Conservation (phyloP, 345 rosid genomes). For the Alliaria petiolata region DNA sequence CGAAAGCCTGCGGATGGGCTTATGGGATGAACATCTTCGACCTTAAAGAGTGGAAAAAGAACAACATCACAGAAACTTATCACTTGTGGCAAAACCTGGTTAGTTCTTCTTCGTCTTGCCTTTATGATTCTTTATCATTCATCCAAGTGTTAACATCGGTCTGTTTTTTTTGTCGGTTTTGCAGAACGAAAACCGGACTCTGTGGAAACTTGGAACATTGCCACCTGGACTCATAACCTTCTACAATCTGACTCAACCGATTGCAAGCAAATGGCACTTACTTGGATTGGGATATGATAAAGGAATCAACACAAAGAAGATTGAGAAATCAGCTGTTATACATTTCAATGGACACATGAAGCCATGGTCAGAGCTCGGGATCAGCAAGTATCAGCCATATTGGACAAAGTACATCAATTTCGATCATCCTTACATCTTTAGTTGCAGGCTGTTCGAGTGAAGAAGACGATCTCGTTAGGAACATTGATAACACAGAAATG, state of each 20-base stretch:
- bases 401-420: slow-evolving; percentile 46
- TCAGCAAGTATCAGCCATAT: slow-evolving; percentile 45
- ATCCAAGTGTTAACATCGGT: not conserved
- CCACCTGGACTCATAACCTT: slow-evolving; percentile 67
- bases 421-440: slow-evolving; percentile 31
- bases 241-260: slow-evolving; percentile 43
- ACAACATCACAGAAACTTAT: slow-evolving; percentile 41
- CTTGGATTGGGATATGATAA: slow-evolving; percentile 59
- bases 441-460: slow-evolving; percentile 27
- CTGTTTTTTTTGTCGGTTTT: not conserved
- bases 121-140: not conserved
- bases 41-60: slow-evolving; percentile 52
- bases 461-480: slow-evolving; percentile 9
- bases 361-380: slow-evolving; percentile 62
- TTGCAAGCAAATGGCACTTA: slow-evolving; percentile 59
- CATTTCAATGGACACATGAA: slow-evolving; percentile 71
- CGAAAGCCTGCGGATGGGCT: slow-evolving; percentile 65
- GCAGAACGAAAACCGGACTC: slow-evolving; percentile 46
- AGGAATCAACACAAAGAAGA: slow-evolving; percentile 35
- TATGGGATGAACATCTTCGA: slow-evolving; percentile 71
- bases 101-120: slow-evolving; percentile 1
- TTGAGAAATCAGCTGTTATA: slow-evolving; percentile 51
- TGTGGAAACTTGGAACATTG: slow-evolving; percentile 59
- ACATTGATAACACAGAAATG: not conserved
- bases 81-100: slow-evolving; percentile 46